Evolutionary conservation across 345 rosid genomes (phyloP).

Genomic region (Salix caprea): DNA sequence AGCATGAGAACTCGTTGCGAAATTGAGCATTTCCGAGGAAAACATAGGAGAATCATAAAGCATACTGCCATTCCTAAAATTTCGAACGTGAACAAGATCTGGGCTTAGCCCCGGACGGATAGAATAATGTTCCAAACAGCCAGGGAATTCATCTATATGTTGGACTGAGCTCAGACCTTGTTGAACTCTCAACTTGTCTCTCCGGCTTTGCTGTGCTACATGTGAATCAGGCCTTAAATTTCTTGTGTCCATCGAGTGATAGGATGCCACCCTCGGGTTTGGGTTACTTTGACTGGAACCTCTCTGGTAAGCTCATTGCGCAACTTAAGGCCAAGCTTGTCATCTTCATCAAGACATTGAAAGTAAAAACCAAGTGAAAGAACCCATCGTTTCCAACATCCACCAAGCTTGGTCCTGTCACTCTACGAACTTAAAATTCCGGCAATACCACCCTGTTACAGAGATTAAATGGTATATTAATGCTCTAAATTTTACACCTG

Average conservation of each 20-base stretch:
- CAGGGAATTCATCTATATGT: conserved; percentile 20
- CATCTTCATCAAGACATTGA: background rate
- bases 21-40: conserved; percentile 25
- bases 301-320: background rate
- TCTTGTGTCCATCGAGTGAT: conserved; percentile 30
- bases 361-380: background rate
- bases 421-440: background rate
- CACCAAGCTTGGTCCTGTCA: background rate
- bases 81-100: conserved; percentile 31
- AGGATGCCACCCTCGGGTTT: background rate
- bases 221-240: conserved; percentile 38
- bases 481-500: background rate
- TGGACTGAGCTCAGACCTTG: conserved; percentile 11
- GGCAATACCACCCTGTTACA: background rate
- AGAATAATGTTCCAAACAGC: conserved; percentile 20
- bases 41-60: conserved; percentile 18
- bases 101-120: conserved; percentile 18
- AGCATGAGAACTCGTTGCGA: conserved; percentile 9
- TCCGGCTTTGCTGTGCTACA: conserved; percentile 53
- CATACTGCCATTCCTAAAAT: conserved; percentile 17
- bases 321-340: background rate
- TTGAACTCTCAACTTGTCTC: conserved; percentile 42
- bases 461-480: background rate
- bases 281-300: background rate
- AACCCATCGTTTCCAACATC: background rate